Evolutionary conservation across 2,329 filamentous ascomycete species (phyloP).

Genomic region (Orbilia javanica): DNA sequence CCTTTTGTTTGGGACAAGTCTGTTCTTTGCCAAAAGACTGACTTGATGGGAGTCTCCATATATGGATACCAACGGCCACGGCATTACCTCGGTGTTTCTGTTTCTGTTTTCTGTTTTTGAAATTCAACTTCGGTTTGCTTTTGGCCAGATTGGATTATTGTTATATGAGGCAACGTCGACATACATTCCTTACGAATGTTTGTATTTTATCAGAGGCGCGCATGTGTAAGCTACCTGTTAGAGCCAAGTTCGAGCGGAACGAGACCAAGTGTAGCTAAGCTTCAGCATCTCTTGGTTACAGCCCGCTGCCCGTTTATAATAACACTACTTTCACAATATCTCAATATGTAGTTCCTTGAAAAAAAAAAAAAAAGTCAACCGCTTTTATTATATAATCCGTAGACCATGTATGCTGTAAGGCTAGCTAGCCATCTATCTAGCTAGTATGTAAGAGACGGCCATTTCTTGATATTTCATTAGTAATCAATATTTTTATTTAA

Average conservation of each 20-base stretch:
- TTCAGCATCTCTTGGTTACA: not conserved
- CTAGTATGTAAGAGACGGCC: not conserved
- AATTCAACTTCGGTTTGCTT: constrained; percentile 2
- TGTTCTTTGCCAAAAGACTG: constrained; percentile 5
- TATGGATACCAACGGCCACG: constrained; percentile 23
- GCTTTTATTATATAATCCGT: constrained; percentile 24
- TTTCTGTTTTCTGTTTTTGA: constrained; percentile 5
- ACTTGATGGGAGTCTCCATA: constrained; percentile 20
- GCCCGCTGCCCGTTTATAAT: not conserved
- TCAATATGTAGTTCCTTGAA: too few species aligned
- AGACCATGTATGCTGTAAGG: not conserved
- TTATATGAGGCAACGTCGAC: not conserved
- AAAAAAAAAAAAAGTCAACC: not conserved
- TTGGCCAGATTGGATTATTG: constrained; percentile 32
- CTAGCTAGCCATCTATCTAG: constrained; percentile 3
- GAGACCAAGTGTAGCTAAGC: not conserved
- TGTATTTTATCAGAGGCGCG: constrained; percentile 32
- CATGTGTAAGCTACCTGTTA: not conserved
- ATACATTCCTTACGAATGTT: not conserved
- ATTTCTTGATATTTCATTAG: not conserved
- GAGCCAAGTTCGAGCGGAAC: too few species aligned
- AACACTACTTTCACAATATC: not conserved
- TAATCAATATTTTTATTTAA: constrained; percentile 73
- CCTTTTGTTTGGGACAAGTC: constrained; percentile 20
- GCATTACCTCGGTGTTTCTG: constrained; percentile 50